Base-by-base conservation (phyloP, 2,329 filamentous ascomycete species). In the Lecanoromycetidae sp. region DNA sequence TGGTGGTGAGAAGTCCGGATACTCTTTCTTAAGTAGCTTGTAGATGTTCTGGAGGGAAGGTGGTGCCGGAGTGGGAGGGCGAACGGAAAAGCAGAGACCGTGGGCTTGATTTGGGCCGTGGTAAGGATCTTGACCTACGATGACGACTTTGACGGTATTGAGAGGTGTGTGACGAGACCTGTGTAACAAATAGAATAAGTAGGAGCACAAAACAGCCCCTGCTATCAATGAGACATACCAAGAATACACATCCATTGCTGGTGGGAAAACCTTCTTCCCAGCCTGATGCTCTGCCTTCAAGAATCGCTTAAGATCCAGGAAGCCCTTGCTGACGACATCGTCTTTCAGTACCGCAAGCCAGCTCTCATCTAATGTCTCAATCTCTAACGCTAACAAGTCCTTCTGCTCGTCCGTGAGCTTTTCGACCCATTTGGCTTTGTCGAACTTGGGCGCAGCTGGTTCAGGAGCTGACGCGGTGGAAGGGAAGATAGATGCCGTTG, bases 131-230 rank as follows among this genome's bases (percentile, higher is more conserved):
- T 98, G 91, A 55, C 91, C 91, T 46, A 96, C 66, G 60, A 98
- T 87, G 51, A 98, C 88, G 48, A 84, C 84, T 65, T 94, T 94
- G 63, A 96, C 88, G 12, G 74, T 82, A 68, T 82, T 71, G 57
- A 98, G 80, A 6, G 91, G 88, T 0, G 90, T 95, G 63, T 94
- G 84, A 22, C 87, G 84, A 51, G 90, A 95, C 90, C 90, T 95
- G 50, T n/a, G 27, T n/a, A 33, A 13, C 29, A 32, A 50, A 61
- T 53, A 61, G 55, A 34, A 33, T 35, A 6, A 12, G 22, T 12
- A 15, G n/a, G n/a, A 29, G 13, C 8, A 37, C 13, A 43, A 36
- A n/a, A n/a, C 23, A 6, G 33, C 33, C 23, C 41, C 9, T 22
- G 20, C 40, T 20, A 6, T 15, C 6, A 9, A 22, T 10, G 36